Evolutionary conservation across 495 filamentous ascomycete species (phyloP), one percentile per base, ranked within the genome.

Genomic region (Cryomyces antarcticus): DNA sequence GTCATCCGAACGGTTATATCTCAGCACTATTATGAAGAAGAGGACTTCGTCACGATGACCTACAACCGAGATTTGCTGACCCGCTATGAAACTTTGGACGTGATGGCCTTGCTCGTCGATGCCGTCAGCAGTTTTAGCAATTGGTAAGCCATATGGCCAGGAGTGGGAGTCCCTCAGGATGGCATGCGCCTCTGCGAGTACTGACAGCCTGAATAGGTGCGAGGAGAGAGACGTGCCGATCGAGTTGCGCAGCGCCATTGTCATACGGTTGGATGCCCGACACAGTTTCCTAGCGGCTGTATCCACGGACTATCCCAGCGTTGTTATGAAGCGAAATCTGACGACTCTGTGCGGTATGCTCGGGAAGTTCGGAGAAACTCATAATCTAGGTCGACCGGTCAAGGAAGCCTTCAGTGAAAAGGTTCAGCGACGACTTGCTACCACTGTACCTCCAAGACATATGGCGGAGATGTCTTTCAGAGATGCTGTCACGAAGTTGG

Each of bases 21-120:
- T 24, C 82, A 94, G 57, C 77, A 87, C 50, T 93, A 76, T 50
- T 93, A 83, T 55, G 89, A 97, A 81, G 89, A 97, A 62, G 89
- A 97, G 61, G 89, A 97, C 52, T 95, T 96, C 50, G 80, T 86
- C 24, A 82, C 81, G 4, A 84, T 92, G 56, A 73, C 87, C 0
- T 96, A 88, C 56, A 78, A 84, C 48, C 72, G 87, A 28, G 70
- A 68, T 36, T 68, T 99, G 0, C 62, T 96, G 28, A 70, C 76
- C 31, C 57, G 68, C 5, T n/a, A n/a, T n/a, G n/a, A n/a, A n/a
- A n/a, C n/a, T n/a, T n/a, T n/a, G n/a, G n/a, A n/a, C n/a, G n/a
- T n/a, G n/a, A n/a, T n/a, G n/a, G n/a, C n/a, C n/a, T n/a, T n/a
- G n/a, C n/a, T n/a, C n/a, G n/a, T n/a, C n/a, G n/a, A n/a, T n/a